Evolutionary conservation across 2,329 filamentous ascomycete species (phyloP).

Genomic region (Pseudogymnoascus sp.): DNA sequence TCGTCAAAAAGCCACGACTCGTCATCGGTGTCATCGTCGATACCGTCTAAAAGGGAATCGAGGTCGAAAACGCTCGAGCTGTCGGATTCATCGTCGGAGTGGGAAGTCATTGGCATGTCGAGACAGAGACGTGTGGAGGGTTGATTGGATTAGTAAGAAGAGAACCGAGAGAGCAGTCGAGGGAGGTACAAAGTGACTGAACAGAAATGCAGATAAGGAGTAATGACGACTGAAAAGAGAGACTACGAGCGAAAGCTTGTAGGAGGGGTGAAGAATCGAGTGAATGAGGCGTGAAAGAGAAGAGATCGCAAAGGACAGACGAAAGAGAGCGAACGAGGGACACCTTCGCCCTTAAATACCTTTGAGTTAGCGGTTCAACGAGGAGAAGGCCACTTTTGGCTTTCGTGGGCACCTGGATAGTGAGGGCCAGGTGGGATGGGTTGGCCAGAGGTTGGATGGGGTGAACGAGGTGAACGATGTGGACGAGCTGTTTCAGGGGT

Average conservation of each 20-base stretch:
- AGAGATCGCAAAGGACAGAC: neutral
- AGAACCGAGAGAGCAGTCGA: neutral
- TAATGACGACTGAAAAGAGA: neutral
- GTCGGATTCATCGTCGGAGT: conserved; percentile 14
- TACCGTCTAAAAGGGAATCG: conserved; percentile 6
- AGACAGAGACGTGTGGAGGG: neutral
- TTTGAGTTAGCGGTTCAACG: neutral
- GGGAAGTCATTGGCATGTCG: neutral
- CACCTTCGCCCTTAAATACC: neutral
- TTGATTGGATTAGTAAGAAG: neutral
- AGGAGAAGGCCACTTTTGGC: neutral
- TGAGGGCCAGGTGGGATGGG: neutral
- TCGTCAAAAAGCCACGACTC: conserved; percentile 17
- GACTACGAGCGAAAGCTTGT: neutral
- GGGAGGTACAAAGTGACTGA: neutral
- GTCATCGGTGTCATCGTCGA: neutral
- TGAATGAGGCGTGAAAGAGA: neutral
- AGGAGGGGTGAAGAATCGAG: neutral
- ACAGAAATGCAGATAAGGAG: neutral
- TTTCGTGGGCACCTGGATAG: neutral
- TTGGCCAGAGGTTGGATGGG: neutral
- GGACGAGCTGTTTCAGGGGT: neutral
- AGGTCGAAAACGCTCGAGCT: conserved; percentile 15
- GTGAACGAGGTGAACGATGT: neutral
- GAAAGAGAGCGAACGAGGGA: conserved; percentile 5